Conservation (phyloP, 2,329 filamentous ascomycete species). For the Xenoacremonium recifei region DNA sequence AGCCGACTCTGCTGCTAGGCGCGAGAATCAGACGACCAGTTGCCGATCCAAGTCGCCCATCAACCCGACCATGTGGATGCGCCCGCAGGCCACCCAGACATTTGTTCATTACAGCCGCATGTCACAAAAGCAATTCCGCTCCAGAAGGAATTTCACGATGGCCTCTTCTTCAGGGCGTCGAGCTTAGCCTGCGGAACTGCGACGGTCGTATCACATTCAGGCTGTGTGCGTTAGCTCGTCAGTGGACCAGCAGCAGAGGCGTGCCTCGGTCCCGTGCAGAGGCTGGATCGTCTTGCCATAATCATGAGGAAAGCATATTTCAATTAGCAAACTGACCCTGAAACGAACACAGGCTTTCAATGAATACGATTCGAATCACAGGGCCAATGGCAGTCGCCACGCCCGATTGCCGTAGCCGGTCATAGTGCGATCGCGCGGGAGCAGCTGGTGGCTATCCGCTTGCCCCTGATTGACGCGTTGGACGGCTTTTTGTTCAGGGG, state of each 20-base stretch:
- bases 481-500: background rate
- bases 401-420: background rate
- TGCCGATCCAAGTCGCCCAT: no score
- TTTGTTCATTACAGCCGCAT: background rate
- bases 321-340: background rate
- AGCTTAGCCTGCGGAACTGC: background rate
- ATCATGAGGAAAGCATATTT: no score
- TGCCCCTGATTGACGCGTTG: background rate
- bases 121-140: background rate
- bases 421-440: background rate
- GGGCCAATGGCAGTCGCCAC: background rate
- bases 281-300: no score
- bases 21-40: no score
- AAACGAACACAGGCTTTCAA: background rate
- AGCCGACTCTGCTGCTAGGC: no score
- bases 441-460: background rate
- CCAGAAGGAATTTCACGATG: background rate
- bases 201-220: no score
- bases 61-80: no score
- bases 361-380: background rate
- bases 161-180: background rate
- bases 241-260: no score
- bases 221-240: no score
- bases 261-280: no score
- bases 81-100: background rate